Conservation (phyloP, 257 asterid species). For the Solanum tarapatanum region DNA sequence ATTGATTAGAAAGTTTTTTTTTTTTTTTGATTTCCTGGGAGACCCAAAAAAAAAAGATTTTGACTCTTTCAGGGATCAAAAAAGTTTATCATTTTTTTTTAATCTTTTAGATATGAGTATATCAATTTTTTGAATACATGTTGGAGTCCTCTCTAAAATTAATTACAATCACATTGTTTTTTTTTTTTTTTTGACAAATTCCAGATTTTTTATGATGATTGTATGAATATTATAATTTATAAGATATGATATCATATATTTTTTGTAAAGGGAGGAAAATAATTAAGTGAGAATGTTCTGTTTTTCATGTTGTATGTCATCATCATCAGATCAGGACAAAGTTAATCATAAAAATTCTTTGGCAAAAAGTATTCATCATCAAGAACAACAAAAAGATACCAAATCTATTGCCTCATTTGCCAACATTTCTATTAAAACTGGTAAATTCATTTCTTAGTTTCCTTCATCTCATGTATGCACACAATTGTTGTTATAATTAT, state of each 20-base stretch:
- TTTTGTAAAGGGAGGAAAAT: not conserved
- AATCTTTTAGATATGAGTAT: not conserved
- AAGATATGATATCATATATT: not conserved
- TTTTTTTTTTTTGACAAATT: not conserved
- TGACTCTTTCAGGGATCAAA: not conserved
- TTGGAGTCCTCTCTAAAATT: not conserved
- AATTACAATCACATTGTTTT: not conserved
- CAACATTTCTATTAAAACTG: constrained; percentile 43
- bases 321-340: not conserved
- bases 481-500: not conserved
- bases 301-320: constrained; percentile 1
- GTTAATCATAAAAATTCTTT: not conserved
- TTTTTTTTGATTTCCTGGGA: not conserved
- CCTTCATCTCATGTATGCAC: not conserved
- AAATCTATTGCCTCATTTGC: constrained; percentile 39
- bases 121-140: not conserved
- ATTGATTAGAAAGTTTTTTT: not conserved
- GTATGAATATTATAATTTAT: not conserved
- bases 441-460: constrained; percentile 6
- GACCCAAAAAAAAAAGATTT: not conserved
- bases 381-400: constrained; percentile 22
- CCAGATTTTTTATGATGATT: not conserved
- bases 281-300: constrained; percentile 1
- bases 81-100: no score
- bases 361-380: constrained; percentile 14